These are phyloP conservation scores for Solanum hybrid DNA, from an alignment of 305 asterid species.

Conservation along the genomic window DNA sequence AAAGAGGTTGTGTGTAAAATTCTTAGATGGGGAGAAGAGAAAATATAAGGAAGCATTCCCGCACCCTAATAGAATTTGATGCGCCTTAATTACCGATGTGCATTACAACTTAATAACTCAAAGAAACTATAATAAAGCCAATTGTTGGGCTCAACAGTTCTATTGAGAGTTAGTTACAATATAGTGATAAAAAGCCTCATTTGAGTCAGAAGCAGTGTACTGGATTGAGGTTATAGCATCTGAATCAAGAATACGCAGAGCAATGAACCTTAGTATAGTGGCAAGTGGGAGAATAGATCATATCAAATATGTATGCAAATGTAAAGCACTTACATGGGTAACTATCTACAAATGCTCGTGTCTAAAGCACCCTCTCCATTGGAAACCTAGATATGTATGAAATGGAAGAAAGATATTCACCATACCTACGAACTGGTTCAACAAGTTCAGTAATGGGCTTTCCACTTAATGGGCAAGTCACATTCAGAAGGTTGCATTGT, in stretches of 20 bases:
- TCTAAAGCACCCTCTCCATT: neutral
- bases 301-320: neutral
- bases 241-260: neutral
- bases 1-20: neutral
- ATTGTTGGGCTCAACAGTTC: neutral
- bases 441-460: slow-evolving; percentile 66
- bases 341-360: neutral
- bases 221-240: neutral
- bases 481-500: slow-evolving; percentile 54
- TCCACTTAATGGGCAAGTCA: slow-evolving; percentile 66
- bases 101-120: neutral
- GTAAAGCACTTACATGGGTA: neutral
- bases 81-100: neutral
- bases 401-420: neutral
- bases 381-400: neutral
- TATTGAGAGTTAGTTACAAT: neutral
- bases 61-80: neutral
- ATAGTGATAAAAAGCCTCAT: neutral
- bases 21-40: neutral
- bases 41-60: neutral
- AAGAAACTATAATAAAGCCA: neutral
- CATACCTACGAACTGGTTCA: slow-evolving; percentile 78
- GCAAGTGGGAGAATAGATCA: neutral
- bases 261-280: neutral
- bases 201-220: neutral